Base-by-base conservation (phyloP, 306 rosid species). In the Cicer arietinum region DNA sequence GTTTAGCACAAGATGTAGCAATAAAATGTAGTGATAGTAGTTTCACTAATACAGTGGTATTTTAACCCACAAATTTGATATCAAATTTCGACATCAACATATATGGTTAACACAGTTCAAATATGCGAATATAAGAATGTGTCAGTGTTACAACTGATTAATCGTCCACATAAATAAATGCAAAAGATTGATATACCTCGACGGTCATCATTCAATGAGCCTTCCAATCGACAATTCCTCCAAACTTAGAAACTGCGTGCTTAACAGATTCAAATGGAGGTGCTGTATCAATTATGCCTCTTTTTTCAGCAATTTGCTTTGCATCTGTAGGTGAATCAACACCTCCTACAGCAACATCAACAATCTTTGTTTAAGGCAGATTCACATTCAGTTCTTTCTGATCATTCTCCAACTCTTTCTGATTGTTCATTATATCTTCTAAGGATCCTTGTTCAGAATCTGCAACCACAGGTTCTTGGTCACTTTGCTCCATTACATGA, bases 161-260 rank as follows among this genome's bases (percentile, higher is more conserved):
- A 30, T 30, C 37, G 0, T 30, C 37, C 37, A 30, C 37, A 4
- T 30, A 3, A 17, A 14, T 2, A 56, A 44, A 46, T 22, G 42
- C 5, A 30, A 17, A 73, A 40, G 66, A 67, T 7, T 78, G 62
- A 35, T 69, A 69, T 89, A 95, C 99, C 96, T 92, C 97, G 41
- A 90, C 92, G 6, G 98, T 87, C 54, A 85, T 91, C 72, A 83
- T 79, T 82, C 83, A 84, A 80, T 95, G 99, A 71, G 99, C 98
- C 82, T 95, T 95, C 99, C 99, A 95, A 67, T 95, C 97, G 44
- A 92, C 96, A 74, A 92, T 95, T 73, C 98, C 99, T 80, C 99
- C 99, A 74, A 89, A 92, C 79, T 90, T 92, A 54, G 99, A 90
- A 80, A 95, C 99, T 61, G 97, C 99, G 80, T 92, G 91, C 78